These are phyloP conservation scores for Cercospora zeina DNA, from an alignment of 2,329 filamentous ascomycete genomes.

Conservation along the genomic window DNA sequence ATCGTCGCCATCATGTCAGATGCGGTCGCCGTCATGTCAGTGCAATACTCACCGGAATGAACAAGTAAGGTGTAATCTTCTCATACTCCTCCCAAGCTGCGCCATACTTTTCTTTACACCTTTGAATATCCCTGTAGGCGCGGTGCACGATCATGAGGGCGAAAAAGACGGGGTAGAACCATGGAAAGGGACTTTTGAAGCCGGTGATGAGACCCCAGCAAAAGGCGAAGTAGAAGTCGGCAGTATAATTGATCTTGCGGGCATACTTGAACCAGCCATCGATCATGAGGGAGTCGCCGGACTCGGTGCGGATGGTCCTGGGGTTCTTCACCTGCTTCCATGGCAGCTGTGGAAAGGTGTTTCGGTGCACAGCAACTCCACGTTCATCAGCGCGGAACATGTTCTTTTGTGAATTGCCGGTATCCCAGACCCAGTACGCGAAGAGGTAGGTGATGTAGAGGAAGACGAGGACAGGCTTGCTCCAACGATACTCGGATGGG, in stretches of 20 bases:
- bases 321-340: conserved; percentile 84
- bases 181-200: conserved; percentile 78
- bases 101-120: conserved; percentile 76
- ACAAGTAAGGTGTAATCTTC: conserved; percentile 75
- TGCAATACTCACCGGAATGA: conserved; percentile 62
- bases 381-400: conserved; percentile 79
- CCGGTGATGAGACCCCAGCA: conserved; percentile 80
- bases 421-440: conserved; percentile 91
- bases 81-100: conserved; percentile 81
- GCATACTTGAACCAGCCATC: conserved; percentile 75
- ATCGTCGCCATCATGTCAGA: neutral
- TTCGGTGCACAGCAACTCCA: conserved; percentile 68
- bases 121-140: conserved; percentile 70
- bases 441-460: conserved; percentile 74
- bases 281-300: conserved; percentile 73
- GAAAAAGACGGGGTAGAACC: conserved; percentile 88
- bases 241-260: conserved; percentile 66
- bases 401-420: conserved; percentile 91
- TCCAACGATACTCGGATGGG: conserved; percentile 75
- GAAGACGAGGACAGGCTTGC: conserved; percentile 63
- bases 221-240: conserved; percentile 74
- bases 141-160: conserved; percentile 76
- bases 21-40: too few relatives aligned
- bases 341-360: conserved; percentile 85
- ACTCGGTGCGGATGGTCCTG: conserved; percentile 69